phyloP scores from a whole-genome alignment of 805 yeast species.

The Yamadazyma scolyti region DNA sequence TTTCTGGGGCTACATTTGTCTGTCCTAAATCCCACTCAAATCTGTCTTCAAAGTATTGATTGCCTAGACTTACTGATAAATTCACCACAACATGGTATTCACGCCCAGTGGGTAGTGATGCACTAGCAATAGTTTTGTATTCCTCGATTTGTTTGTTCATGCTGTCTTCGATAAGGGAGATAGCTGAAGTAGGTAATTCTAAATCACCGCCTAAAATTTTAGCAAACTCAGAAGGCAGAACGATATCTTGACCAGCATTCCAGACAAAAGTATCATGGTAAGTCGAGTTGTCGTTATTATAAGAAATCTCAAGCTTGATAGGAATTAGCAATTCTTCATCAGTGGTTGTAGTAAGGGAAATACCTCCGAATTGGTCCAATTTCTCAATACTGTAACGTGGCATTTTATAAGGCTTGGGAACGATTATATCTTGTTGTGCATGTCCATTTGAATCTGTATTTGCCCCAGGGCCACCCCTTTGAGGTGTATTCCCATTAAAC shows the following conservation, averaged over 20 bases:
- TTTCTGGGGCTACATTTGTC: slow-evolving; percentile 66
- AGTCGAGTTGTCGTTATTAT: slow-evolving; percentile 44
- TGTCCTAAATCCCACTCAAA: slow-evolving; percentile 86
- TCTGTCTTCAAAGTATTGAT: slow-evolving; percentile 82
- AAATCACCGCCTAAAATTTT: slow-evolving; percentile 75
- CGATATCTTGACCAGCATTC: slow-evolving; percentile 61
- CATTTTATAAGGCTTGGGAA: slow-evolving; percentile 19
- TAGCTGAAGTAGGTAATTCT: slow-evolving; percentile 68
- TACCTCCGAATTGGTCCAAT: slow-evolving; percentile 20
- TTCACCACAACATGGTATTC: slow-evolving; percentile 77
- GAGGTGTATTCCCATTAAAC: slow-evolving; percentile 12
- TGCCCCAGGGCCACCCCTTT: slow-evolving; percentile 5
- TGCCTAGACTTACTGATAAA: slow-evolving; percentile 76
- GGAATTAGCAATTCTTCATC: slow-evolving; percentile 55
- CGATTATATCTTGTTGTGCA: slow-evolving; percentile 23
- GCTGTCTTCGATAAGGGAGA: slow-evolving; percentile 60
- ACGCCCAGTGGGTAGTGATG: slow-evolving; percentile 54
- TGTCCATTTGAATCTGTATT: slow-evolving; percentile 11
- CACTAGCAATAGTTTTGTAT: slow-evolving; percentile 56
- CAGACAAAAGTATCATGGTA: slow-evolving; percentile 69
- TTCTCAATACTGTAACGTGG: slow-evolving; percentile 21
- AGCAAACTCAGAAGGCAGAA: slow-evolving; percentile 75
- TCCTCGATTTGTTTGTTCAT: slow-evolving; percentile 82
- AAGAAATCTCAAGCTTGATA: slow-evolving; percentile 58
- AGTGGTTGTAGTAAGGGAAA: too few species aligned